phyloP scores from a whole-genome alignment of 2,329 filamentous ascomycete genomes.

The Ceratocystis eucalypticola region DNA sequence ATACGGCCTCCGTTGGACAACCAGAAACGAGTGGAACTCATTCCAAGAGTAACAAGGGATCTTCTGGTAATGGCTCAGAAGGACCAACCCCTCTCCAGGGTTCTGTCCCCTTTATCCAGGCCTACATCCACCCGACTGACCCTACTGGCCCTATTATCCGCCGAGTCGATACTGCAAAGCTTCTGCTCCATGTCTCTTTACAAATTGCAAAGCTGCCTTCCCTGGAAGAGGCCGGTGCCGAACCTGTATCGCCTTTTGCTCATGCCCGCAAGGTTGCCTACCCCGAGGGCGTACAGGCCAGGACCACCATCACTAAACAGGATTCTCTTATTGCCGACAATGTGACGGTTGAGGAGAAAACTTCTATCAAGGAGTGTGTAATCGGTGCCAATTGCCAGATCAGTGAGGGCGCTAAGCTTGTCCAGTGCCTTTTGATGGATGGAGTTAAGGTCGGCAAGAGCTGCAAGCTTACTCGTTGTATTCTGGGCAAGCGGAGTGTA shows the following conservation, averaged over 20 bases:
- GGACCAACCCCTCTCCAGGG: constrained; percentile 22
- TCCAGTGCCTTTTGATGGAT: constrained; percentile 87
- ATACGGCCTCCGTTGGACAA: constrained; percentile 12
- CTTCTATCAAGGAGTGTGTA: constrained; percentile 82
- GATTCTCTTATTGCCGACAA: constrained; percentile 82
- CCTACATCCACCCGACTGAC: constrained; percentile 60
- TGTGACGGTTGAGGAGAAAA: constrained; percentile 76
- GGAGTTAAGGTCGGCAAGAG: constrained; percentile 73
- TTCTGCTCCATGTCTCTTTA: constrained; percentile 70
- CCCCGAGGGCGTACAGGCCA: constrained; percentile 64
- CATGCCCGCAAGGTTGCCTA: constrained; percentile 71
- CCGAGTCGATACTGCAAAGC: constrained; percentile 72
- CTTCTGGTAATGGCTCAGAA: constrained; percentile 11
- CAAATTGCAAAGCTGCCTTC: constrained; percentile 74
- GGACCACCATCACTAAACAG: constrained; percentile 66
- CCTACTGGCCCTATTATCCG: constrained; percentile 53
- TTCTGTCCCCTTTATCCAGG: constrained; percentile 57
- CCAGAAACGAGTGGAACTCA: neutral
- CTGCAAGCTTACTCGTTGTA: constrained; percentile 74
- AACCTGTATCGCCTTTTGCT: constrained; percentile 56
- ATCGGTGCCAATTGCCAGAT: constrained; percentile 82
- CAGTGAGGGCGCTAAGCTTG: constrained; percentile 68
- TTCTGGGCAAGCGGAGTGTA: constrained; percentile 66
- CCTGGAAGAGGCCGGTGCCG: constrained; percentile 46
- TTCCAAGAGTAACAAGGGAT: neutral